Evolutionary conservation across 1,284 basidiomycete species (phyloP), one percentile per base, ranked within the genome.

Genomic region (Pseudozyma thailandica): DNA sequence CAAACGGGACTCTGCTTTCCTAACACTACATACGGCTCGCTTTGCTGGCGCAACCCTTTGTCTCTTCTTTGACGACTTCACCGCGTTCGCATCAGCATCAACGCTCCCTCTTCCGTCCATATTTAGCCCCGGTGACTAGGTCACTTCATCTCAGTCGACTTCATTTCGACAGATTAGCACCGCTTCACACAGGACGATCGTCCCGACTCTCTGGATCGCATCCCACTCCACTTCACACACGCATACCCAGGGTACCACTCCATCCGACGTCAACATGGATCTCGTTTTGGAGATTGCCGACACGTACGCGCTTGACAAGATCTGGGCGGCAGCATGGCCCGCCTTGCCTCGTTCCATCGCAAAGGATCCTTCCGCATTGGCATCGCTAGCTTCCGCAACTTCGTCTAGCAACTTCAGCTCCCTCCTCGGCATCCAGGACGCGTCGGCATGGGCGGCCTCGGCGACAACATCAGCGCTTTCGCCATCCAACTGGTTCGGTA

Each of bases 251-350:
- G 13, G 33, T 9, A 30, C 25, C 38, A 26, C 23, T 47, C 44
- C 52, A 48, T 27, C 28, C 42, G 18, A 8, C 35, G 3, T 35
- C 66, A 68, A 72, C 25, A 96, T 96, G 93, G 93, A 96, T 85
- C 83, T 93, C 83, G 85, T 93, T 15, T 88, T 95, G 50, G 74
- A 86, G 62, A 62, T 90, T 75, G 87, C 87, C 55, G 93, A 97
- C 85, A 87, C 91, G 50, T 88, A 87, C 81, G 53, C 90, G 45
- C 86, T 96, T 73, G 94, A 97, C 88, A 85, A 85, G 56, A 83
- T 90, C 37, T 97, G 91, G 87, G 89, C 92, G 3, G 86, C 85
- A 52, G 81, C 92, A 61, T 85, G 93, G 53, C 93, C 93, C 5
- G 85, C 72, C 1, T 47, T 74, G 30, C 72, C 72, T 27, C 62